phyloP scores from a whole-genome alignment of 2,329 filamentous ascomycete genomes.

The Aspergillus pseudotamarii region DNA sequence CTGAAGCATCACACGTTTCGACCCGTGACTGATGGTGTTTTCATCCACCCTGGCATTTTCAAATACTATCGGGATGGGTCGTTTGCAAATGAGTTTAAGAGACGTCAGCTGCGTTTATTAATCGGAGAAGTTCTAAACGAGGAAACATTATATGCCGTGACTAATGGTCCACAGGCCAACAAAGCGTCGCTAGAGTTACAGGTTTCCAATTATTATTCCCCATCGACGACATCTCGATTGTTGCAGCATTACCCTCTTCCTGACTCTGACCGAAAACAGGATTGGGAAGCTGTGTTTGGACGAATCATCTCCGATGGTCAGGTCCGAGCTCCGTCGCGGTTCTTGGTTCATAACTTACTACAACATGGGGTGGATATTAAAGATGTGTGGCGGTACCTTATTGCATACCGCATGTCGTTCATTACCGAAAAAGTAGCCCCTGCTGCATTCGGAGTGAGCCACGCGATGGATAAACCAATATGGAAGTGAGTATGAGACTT shows the following conservation, averaged over 20 bases:
- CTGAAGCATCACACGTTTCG: conserved; percentile 52
- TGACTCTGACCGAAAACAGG: conserved; percentile 28
- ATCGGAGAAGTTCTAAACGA: conserved; percentile 51
- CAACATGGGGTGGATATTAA: conserved; percentile 35
- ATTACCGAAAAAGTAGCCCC: conserved; percentile 46
- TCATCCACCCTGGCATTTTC: conserved; percentile 44
- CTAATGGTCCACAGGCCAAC: conserved; percentile 40
- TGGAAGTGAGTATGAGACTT: conserved; percentile 43
- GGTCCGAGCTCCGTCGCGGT: conserved; percentile 24
- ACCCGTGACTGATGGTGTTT: conserved; percentile 47
- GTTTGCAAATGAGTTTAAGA: conserved; percentile 44
- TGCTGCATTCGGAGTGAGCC: conserved; percentile 29
- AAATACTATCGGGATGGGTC: conserved; percentile 40
- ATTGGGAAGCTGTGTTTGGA: conserved; percentile 46
- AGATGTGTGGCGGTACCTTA: conserved; percentile 48
- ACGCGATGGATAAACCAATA: conserved; percentile 48
- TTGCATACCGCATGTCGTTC: conserved; percentile 47
- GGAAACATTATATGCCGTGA: conserved; percentile 48
- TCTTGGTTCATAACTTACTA: conserved; percentile 21
- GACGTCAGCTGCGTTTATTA: conserved; percentile 38
- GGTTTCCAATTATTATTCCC: conserved; percentile 49
- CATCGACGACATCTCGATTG: conserved; percentile 40
- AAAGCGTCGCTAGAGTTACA: conserved; percentile 40
- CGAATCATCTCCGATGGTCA: conserved; percentile 35
- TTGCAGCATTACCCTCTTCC: conserved; percentile 43